Evolutionary conservation across 2,329 filamentous ascomycete genomes (phyloP).

Genomic region (Diatrype stigma): DNA sequence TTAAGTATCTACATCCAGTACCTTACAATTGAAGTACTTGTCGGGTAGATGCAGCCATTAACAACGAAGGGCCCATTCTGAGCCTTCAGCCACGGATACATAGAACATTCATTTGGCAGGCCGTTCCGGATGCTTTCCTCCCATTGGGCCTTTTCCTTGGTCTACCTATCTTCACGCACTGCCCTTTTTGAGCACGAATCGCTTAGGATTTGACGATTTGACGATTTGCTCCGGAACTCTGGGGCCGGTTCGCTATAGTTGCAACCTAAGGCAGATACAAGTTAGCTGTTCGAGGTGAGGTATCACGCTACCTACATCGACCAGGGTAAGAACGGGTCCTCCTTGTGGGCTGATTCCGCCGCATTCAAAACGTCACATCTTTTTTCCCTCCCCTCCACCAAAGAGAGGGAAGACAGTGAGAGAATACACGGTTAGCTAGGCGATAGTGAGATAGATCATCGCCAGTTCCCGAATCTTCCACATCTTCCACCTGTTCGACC

Average conservation of each 20-base stretch:
- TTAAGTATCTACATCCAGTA: constrained; percentile 1
- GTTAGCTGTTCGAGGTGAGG: not conserved
- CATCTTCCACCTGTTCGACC: constrained; percentile 8
- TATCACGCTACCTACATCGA: too few species aligned
- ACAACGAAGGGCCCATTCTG: not conserved
- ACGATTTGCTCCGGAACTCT: too few species aligned
- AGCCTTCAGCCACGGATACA: not conserved
- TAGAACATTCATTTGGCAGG: not conserved
- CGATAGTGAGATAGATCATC: not conserved
- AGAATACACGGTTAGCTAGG: too few species aligned
- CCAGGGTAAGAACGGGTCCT: not conserved
- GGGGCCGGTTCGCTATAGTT: not conserved
- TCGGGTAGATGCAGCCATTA: too few species aligned
- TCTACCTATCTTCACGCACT: not conserved
- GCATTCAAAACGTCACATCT: constrained; percentile 1
- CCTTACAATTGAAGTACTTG: too few species aligned
- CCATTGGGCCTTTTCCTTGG: not conserved
- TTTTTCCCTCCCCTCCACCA: not conserved
- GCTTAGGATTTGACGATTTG: too few species aligned
- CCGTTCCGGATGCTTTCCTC: not conserved
- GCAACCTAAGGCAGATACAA: not conserved
- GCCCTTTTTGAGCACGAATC: too few species aligned
- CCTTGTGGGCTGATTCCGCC: not conserved
- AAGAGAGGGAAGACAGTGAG: not conserved
- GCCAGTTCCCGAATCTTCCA: constrained; percentile 11